Base-by-base conservation (phyloP, 768 basidiomycete species). In the Chiua virens region DNA sequence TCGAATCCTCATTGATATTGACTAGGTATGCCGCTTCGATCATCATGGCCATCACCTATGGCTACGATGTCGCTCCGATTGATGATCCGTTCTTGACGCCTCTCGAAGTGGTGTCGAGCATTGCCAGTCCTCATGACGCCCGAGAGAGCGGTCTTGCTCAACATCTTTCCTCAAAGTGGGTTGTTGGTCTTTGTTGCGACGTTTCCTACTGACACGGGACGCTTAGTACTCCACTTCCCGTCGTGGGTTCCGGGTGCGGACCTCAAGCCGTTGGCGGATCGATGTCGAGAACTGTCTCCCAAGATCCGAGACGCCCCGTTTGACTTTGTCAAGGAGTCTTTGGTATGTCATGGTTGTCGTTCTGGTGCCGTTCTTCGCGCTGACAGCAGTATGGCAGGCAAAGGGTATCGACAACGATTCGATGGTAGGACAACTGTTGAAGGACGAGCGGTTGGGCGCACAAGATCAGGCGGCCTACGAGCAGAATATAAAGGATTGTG, bases 311-410 rank as follows among this genome's bases (percentile, higher is more conserved):
- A 57, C 2, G 47, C 10, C 3, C 66, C 68, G 2, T 58, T 65
- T n/a, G 52, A 57, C 21, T 64, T 60, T 35, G 60, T 66, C 45
- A 57, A 61, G 32, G 54, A 56, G 13, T 59, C 52, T 32, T 45
- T 64, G 56, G 58, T 55, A 50, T 20, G 52, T 28, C 10, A 21
- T 10, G 20, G 20, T 15, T 34, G 38, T 37, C 21, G 38, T 28
- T 25, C 34, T 51, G 11, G 11, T 27, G 21, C 10, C 6, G 21
- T 23, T 49, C 25, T 39, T 3, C n/a, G 1, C 18, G 5, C 30
- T 41, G 14, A 53, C 17, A 23, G 21, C 38, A n/a, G 14, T 22
- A n/a, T 10, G 30, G 15, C 21, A 69, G 66, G 51, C 50, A 20
- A 61, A 59, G 17, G 51, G 49, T 7, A 56, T 51, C 10, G 56